Base-by-base conservation (phyloP, 495 filamentous ascomycete species). In the Penicillium verhagenii region DNA sequence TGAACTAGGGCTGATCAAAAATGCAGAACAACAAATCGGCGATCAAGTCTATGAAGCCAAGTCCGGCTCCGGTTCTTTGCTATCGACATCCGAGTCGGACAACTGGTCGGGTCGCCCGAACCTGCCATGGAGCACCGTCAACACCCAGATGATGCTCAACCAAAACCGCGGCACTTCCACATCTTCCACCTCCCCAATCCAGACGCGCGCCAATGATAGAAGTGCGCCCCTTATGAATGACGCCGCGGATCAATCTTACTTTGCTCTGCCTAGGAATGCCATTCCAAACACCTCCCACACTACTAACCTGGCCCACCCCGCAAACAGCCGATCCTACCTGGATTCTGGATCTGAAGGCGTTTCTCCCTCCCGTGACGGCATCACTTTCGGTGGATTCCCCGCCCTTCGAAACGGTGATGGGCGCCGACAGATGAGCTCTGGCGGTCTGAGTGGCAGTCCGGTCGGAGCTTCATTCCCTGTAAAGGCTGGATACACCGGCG, bases 81-180 rank as follows among this genome's bases (percentile, higher is more conserved):
- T 88, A 38, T 75, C 82, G 2, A 78, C 83, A 2, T 89, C 86
- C 1, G 85, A 87, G 59, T 79, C 83, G 1, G 85, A 90, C 60
- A 70, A 69, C 28, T 83, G 79, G 80, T 71, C 60, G 60, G 60
- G 64, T 24, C 73, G 74, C 14, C 66, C 75, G 28, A 78, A 73
- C 35, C 55, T 75, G 3, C 76, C 80, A 0, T 89, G 86, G 87
- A 76, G 72, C 51, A 70, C 76, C 4, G 60, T 80, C 18, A 82
- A 82, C 49, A 67, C 72, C 0, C 68, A 79, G 5, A 66, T 80
- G 23, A 65, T 78, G 24, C 71, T 78, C 49, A 59, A 66, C 21
- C 69, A 79, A 44, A 80, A 69, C 53, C 66, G 61, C 29, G 56
- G 60, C 19, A 70, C 78, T 44, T 72, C 70, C 11, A 77, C 77